Evolutionary conservation across 306 rosid genomes (phyloP), one percentile per base, ranked within the genome.

Genomic region (Corylus heterophylla): DNA sequence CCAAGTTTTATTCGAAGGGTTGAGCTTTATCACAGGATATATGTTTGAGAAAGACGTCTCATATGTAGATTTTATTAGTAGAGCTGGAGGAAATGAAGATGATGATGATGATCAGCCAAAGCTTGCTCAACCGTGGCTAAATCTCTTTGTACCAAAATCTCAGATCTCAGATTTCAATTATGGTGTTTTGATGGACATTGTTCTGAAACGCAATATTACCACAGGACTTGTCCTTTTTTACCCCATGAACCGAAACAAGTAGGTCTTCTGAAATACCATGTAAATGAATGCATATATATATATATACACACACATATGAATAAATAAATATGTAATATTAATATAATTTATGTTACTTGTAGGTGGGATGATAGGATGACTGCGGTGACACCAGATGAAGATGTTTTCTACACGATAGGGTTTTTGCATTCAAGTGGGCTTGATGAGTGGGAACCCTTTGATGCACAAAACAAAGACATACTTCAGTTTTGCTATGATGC

Each of bases 71-170:
- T 94, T 94, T 83, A 78, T 92, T 68, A 87, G 88, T 80, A 84
- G 98, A 87, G 94, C 89, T 42, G 81, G 90, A 69, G 73, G 83
- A 39, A 39, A 6, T 5, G 35, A 31, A 31, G 35, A 42, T 48
- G 97, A 31, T 31, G 94, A 69, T 96, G 52, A 49, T 9, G 14
- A 48, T 7, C 51, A 94, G 83, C 70, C 87, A 63, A 83, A 85
- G 82, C 94, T 91, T 76, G 94, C 97, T 78, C 98, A 92, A 80
- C 98, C 98, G 9, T 94, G 98, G 97, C 83, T 92, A 50, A 94
- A 94, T 77, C 82, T 94, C 71, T 94, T 94, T 58, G 71, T 94
- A 54, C 97, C 98, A 5, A 89, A 89, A 78, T 86, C 91, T 44
- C 79, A 81, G 5, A 88, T 94, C 63, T 54, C 78, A 9, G 93